Conservation (phyloP, 352 stramenopile genomes). For the Phytophthora podocarpi region DNA sequence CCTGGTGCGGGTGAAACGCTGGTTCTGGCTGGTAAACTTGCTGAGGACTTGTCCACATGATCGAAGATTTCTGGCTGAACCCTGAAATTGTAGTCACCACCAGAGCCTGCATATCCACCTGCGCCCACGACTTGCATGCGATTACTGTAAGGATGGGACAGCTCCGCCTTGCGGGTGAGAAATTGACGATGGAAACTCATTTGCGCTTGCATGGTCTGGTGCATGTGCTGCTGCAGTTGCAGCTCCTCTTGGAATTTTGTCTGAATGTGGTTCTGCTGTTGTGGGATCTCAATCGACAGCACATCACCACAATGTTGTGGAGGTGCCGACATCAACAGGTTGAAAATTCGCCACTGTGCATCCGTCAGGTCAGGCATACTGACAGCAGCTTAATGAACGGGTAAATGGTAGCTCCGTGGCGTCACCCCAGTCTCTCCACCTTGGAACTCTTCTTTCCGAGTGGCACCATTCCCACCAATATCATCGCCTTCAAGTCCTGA, state of each 20-base stretch:
- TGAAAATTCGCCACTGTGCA: conserved; percentile 68
- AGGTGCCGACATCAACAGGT: conserved; percentile 61
- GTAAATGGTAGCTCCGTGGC: neutral
- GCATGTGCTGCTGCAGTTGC: conserved; percentile 79
- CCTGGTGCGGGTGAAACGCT: too few relatives aligned
- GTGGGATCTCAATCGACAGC: conserved; percentile 14
- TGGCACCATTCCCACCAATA: too few relatives aligned
- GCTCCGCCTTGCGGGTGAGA: conserved; percentile 77
- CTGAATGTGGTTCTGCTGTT: neutral
- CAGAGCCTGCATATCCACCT: too few relatives aligned
- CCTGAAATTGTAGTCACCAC: conserved; percentile 4
- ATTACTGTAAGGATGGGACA: conserved; percentile 42
- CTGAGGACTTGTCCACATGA: conserved; percentile 10
- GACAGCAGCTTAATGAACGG: too few relatives aligned
- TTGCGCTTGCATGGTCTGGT: conserved; percentile 79
- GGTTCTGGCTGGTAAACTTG: conserved; percentile 24
- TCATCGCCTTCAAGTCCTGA: neutral
- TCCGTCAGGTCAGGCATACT: conserved; percentile 47
- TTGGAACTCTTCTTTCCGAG: too few relatives aligned
- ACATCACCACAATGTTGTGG: conserved; percentile 4
- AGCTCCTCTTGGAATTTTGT: conserved; percentile 27
- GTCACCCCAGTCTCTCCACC: too few relatives aligned
- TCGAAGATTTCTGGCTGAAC: too few relatives aligned
- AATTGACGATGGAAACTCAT: conserved; percentile 85
- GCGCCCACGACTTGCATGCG: too few relatives aligned